Evolutionary conservation across 768 basidiomycete species (phyloP), one percentile per base, ranked within the genome.

Genomic region (Sarcomyxa edulis): DNA sequence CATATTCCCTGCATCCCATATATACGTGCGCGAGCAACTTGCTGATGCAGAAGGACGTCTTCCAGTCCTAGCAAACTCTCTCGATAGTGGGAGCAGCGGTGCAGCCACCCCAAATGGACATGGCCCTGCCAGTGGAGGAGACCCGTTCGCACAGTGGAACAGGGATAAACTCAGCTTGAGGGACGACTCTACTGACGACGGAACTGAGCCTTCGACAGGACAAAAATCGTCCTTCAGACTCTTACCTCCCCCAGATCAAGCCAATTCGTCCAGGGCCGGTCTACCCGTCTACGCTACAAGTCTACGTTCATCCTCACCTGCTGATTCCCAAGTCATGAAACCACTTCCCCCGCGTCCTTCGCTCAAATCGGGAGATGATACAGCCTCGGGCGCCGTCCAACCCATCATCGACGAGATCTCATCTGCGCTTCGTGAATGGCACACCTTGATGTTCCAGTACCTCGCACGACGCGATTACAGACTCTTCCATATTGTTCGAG

Each of bases 341-440:
- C 84, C 82, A 2, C 66, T 84, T 5, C 92, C 91, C 7, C 93
- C 91, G 3, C 78, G 96, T 30, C 95, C 95, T 5, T 89, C 86
- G n/a, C 74, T 97, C 33, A 94, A 93, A 46, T 89, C 91, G 7
- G 91, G 90, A 25, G 95, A 96, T 55, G 94, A 97, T 49, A 98
- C 95, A 2, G 72, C 76, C 3, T 82, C 84, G 0, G 95, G 95
- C 7, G 69, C 72, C 15, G 65, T 59, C 2, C 93, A 96, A 53
- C 95, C 95, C 7, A 84, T 98, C 54, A 80, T 98, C 35, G 95
- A 98, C 61, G 95, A 98, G 66, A 95, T 98, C 48, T 90, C 95
- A 0, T 95, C 91, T 6, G 94, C 95, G 0, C 65, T 98, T 30
- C 81, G 95, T 26, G 95, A 98, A 75, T 98, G 94, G 93, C 86